Evolutionary conservation across 1,139 yeast genomes (phyloP), one percentile per base, ranked within the genome.

Genomic region (Geotrichum bryndzae): DNA sequence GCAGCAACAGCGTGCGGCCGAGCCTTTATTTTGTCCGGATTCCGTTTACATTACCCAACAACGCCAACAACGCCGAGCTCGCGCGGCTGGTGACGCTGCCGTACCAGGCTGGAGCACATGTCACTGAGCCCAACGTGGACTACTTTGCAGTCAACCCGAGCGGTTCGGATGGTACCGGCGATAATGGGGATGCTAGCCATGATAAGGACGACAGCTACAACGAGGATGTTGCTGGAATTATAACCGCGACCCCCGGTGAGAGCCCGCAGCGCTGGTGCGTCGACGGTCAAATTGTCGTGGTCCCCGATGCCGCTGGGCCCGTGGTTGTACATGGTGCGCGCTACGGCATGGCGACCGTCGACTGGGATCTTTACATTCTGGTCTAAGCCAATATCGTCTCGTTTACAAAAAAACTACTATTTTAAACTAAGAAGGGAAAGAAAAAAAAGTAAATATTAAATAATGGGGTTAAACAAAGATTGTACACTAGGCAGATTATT

Each of bases 61-160:
- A 41, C 23, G 10, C 7, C n/a, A 62, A 69, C 0, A 69, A 76
- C 1, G 68, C 68, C 0, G 73, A 74, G 23, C 79, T 89, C 23
- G 75, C 85, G 79, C 79, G 80, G 11, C 76, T 88, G 22, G 83
- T 90, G 83, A 74, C 73, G 63, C 74, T 80, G 65, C 90, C 83
- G 0, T 89, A 89, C 70, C 75, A 82, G 57, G 69, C 79, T 6
- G 90, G 90, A 1, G 72, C 72, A 1, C 92, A 87, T 69, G 70
- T 86, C 1, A 57, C 73, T 0, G 80, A 83, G 61, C 65, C 69
- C 1, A 60, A 60, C 15, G 62, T 58, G 23, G 15, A 27, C 18
- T 62, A 62, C 22, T 15, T 18, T 1, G 6, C 27, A 51, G 13
- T 59, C 22, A 46, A 54, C 38, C 58, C 63, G 8, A 59, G 71